Evolutionary conservation across 1,139 yeast species (phyloP).

Genomic region (Sugiyamaella neomexicana): DNA sequence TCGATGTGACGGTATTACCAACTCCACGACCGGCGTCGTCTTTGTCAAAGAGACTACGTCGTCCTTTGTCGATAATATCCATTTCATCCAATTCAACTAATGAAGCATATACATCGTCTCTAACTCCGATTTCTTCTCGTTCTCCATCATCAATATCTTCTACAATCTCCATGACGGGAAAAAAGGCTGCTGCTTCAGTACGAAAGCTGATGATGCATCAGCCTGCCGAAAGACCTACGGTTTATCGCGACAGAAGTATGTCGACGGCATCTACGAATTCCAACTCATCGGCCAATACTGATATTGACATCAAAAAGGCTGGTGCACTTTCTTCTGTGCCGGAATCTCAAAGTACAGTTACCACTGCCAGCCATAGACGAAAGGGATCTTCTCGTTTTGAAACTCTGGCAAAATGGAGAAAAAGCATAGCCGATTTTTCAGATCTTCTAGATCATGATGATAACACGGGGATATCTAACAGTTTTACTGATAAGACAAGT

Average conservation of each 20-base stretch:
- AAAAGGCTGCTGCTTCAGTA: slow-evolving; percentile 1
- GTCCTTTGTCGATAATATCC: slow-evolving; percentile 9
- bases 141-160: neutral
- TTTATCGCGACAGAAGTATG: neutral
- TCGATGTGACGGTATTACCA: neutral
- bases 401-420: slow-evolving; percentile 10
- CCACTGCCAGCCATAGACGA: slow-evolving; percentile 9
- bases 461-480: no score
- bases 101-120: neutral
- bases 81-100: neutral
- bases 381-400: slow-evolving; percentile 14
- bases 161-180: neutral
- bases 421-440: slow-evolving; percentile 3
- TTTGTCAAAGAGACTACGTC: slow-evolving; percentile 2
- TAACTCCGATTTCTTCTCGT: neutral
- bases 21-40: neutral
- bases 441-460: neutral
- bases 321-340: neutral
- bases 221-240: neutral
- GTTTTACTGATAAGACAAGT: no score
- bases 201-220: neutral
- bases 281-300: neutral
- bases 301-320: neutral
- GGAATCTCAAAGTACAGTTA: neutral
- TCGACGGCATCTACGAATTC: neutral